Percentiles rank a stretch among this genome's conserved stretches.
These are phyloP conservation scores for Gleditsia sinensis DNA, from an alignment of 306 rosid species.

Conservation along the genomic window DNA sequence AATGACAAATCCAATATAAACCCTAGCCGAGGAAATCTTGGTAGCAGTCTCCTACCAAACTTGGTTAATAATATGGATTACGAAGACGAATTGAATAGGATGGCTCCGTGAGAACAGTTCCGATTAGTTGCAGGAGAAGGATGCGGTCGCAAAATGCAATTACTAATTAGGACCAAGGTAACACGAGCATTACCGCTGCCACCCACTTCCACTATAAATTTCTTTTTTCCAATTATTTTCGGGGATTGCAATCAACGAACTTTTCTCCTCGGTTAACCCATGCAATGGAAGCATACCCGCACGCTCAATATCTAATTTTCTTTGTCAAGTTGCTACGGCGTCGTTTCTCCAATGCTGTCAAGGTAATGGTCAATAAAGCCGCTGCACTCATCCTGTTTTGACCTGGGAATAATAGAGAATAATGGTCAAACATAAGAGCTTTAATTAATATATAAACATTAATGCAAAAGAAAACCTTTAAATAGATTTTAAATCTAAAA, in stretches of 20 bases:
- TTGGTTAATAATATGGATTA: neutral
- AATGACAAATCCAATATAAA: neutral
- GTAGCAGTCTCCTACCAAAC: neutral
- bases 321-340: slow-evolving; percentile 29
- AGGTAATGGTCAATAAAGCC: neutral
- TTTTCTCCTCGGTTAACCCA: slow-evolving; percentile 4
- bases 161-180: neutral
- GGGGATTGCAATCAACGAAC: slow-evolving; percentile 35
- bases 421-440: too few species aligned
- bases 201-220: neutral
- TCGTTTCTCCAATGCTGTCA: slow-evolving; percentile 24
- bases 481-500: neutral
- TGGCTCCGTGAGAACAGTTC: neutral
- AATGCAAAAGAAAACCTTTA: too few species aligned
- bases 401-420: neutral
- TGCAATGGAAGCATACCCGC: neutral
- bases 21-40: slow-evolving; percentile 30
- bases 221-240: slow-evolving; percentile 5
- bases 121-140: slow-evolving; percentile 23
- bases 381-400: too few species aligned
- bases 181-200: neutral
- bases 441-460: too few species aligned
- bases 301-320: neutral
- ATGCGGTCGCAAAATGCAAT: slow-evolving; percentile 23
- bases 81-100: neutral